These are phyloP conservation scores for Macroventuria anomochaeta DNA, from an alignment of 2,329 filamentous ascomycete species.

Conservation along the genomic window DNA sequence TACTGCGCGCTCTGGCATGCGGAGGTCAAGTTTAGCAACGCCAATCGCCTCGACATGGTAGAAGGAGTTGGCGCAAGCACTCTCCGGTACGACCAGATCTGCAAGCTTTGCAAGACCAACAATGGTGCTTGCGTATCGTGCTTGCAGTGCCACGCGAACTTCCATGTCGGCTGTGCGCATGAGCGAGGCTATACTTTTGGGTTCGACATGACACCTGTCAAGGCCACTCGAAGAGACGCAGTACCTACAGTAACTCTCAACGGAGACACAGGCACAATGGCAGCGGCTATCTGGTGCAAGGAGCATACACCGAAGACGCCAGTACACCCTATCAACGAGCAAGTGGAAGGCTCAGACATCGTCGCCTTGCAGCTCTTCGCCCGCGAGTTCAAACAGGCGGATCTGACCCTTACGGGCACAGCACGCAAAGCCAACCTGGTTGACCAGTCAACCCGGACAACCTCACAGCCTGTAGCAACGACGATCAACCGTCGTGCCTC, in stretches of 20 bases:
- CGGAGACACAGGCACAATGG: constrained; percentile 80
- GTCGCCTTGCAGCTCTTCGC: constrained; percentile 87
- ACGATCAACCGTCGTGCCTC: constrained; percentile 51
- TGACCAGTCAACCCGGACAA: constrained; percentile 65
- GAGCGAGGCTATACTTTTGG: constrained; percentile 82
- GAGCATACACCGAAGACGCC: constrained; percentile 76
- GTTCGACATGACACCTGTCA: constrained; percentile 89
- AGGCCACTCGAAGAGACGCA: constrained; percentile 83
- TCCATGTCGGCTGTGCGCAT: constrained; percentile 91
- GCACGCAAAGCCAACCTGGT: constrained; percentile 88
- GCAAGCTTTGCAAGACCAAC: constrained; percentile 80
- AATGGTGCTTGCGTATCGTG: constrained; percentile 84
- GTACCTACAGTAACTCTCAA: constrained; percentile 80
- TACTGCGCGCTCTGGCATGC: constrained; percentile 90
- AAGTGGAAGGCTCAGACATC: constrained; percentile 71
- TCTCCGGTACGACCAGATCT: constrained; percentile 80
- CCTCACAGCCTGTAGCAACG: constrained; percentile 40
- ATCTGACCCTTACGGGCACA: constrained; percentile 86
- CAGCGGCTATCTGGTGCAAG: constrained; percentile 89
- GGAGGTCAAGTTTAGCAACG: constrained; percentile 90
- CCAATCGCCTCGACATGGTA: constrained; percentile 79
- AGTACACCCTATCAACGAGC: constrained; percentile 80
- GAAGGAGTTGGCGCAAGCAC: constrained; percentile 80
- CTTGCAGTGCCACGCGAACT: constrained; percentile 71
- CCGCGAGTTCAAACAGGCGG: constrained; percentile 92